Conservation (phyloP, 768 basidiomycete genomes). For the Glaciozyma martinii region DNA sequence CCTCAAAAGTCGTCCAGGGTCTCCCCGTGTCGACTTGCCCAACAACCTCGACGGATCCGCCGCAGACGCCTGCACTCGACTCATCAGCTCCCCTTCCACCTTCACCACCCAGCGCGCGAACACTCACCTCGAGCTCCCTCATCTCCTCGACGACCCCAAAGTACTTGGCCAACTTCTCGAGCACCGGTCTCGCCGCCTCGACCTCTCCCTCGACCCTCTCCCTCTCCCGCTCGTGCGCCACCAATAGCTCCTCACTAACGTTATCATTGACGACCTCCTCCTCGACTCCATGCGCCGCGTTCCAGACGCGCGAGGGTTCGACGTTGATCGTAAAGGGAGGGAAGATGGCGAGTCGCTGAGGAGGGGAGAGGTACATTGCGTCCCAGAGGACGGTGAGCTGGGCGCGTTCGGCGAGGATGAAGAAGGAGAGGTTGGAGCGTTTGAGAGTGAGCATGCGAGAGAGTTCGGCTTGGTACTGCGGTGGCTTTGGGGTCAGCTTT, state of each 20-base stretch:
- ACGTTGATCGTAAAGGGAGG: conserved; percentile 62
- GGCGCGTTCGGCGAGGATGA: conserved; percentile 67
- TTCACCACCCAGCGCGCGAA: neutral
- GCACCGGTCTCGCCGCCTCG: conserved; percentile 63
- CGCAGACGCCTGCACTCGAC: conserved; percentile 49
- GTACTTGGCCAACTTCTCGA: conserved; percentile 73
- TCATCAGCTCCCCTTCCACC: neutral
- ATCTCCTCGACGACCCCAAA: conserved; percentile 83
- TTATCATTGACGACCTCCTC: conserved; percentile 23
- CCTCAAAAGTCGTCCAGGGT: conserved; percentile 73
- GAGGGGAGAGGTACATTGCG: conserved; percentile 59
- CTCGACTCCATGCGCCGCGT: conserved; percentile 3
- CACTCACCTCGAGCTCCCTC: conserved; percentile 60
- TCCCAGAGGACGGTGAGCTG: conserved; percentile 79
- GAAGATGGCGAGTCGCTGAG: conserved; percentile 64
- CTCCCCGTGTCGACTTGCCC: conserved; percentile 60
- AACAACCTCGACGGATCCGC: conserved; percentile 71
- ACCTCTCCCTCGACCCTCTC: conserved; percentile 77
- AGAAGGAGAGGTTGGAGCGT: conserved; percentile 73
- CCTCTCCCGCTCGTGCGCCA: conserved; percentile 82
- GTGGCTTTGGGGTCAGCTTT: neutral
- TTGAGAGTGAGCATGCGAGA: conserved; percentile 83
- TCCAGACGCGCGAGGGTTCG: conserved; percentile 10
- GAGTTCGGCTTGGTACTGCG: conserved; percentile 71
- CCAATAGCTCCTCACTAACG: conserved; percentile 42